Base-by-base conservation (phyloP, 163 green algal genomes). In the Chlorella variabilis region DNA sequence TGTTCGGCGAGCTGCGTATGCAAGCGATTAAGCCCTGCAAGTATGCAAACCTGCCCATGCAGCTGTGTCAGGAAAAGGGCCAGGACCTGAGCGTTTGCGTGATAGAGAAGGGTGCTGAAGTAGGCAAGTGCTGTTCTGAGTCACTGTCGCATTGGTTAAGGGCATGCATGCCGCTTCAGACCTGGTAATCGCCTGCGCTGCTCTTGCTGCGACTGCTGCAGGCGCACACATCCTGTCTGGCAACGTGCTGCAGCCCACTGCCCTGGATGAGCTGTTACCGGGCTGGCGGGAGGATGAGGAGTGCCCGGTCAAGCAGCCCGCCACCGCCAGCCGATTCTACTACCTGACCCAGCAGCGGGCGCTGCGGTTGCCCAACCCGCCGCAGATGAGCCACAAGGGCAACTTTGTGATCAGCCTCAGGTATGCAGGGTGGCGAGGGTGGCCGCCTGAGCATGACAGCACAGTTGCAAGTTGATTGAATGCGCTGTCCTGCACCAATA, bases 181-280 rank as follows among this genome's bases (percentile, higher is more conserved):
- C n/a, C n/a, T n/a, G n/a, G n/a, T n/a, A n/a, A n/a, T n/a, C n/a
- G n/a, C n/a, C n/a, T n/a, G n/a, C n/a, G n/a, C n/a, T n/a, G n/a
- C n/a, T n/a, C n/a, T n/a, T n/a, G n/a, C n/a, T n/a, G n/a, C n/a
- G n/a, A n/a, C 39, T 36, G 66, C 15, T 76, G 54, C 89, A 96
- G 95, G 96, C 39, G 84, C 95, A 0, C 96, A 99, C 86, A 95
- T 95, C 34, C 77, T 99, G 59, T 97, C 91, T 27, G 96, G 96
- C 56, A 96, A 96, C 84, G 95, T 98, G 21, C 87, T 99, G 70
- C 93, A 99, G 85, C 86, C 96, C 3, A 81, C 84, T 8, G 93
- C 94, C 0, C 82, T 98, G 65, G 88, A 96, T 59, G 96, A 98
- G 83, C 90, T 99, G 71, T 75, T 98, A 25, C 94, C 94, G 0